Evolutionary conservation across 202 grass and related monocot species (phyloP).

Genomic region (Miscanthus sacchariflorus): DNA sequence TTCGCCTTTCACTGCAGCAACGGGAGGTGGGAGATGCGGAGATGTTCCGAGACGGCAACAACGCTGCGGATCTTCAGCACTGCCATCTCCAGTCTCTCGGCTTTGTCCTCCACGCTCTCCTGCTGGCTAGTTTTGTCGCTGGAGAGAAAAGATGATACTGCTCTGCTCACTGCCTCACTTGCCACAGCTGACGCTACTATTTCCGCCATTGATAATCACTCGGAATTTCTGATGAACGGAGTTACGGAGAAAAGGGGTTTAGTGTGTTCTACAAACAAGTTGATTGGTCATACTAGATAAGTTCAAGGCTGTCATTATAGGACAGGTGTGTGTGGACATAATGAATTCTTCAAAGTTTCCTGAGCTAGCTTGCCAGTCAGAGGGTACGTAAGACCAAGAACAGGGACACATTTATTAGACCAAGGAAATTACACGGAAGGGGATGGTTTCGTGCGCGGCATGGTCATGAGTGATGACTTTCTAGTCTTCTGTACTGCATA

Average conservation of each 20-base stretch:
- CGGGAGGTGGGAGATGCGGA: background rate
- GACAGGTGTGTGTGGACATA: background rate
- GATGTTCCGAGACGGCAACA: background rate
- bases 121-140: background rate
- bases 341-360: background rate
- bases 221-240: background rate
- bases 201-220: constrained; percentile 1
- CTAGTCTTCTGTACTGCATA: too few species aligned
- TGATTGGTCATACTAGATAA: background rate
- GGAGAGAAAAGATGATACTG: background rate
- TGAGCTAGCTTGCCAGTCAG: too few species aligned
- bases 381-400: background rate
- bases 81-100: constrained; percentile 30
- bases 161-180: constrained; percentile 1
- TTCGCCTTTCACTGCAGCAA: constrained; percentile 19
- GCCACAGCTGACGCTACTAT: constrained; percentile 21
- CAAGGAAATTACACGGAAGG: background rate
- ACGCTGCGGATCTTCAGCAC: constrained; percentile 39
- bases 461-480: too few species aligned
- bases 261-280: background rate
- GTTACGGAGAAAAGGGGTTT: background rate
- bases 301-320: background rate
- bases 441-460: background rate
- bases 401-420: background rate
- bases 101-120: constrained; percentile 12